Evolutionary conservation across 2,329 filamentous ascomycete genomes (phyloP).

Genomic region (Botrytis fragariae): DNA sequence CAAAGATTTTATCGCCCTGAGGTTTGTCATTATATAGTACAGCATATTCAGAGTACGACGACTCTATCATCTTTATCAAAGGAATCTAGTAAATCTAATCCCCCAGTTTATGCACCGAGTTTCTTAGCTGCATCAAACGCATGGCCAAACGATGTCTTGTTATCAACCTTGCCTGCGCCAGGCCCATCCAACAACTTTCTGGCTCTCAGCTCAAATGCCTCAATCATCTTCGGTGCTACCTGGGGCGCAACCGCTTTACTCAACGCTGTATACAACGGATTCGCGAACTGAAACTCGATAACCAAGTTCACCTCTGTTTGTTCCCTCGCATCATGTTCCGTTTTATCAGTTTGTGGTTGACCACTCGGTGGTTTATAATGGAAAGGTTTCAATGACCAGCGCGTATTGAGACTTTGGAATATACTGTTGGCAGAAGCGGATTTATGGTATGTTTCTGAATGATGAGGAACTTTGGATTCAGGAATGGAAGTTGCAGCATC

Average conservation of each 20-base stretch:
- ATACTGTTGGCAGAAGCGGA: slow-evolving; percentile 48
- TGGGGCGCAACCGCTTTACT: slow-evolving; percentile 80
- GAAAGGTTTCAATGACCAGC: slow-evolving; percentile 62
- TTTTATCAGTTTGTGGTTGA: slow-evolving; percentile 36
- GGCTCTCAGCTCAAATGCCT: slow-evolving; percentile 85
- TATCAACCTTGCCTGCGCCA: slow-evolving; percentile 21
- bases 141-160: slow-evolving; percentile 12
- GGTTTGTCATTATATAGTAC: background rate
- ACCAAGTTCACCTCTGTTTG: slow-evolving; percentile 72
- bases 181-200: slow-evolving; percentile 49
- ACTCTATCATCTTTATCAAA: background rate
- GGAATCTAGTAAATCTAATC: too few species aligned
- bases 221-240: slow-evolving; percentile 84
- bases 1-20: background rate
- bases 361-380: slow-evolving; percentile 46
- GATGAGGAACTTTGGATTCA: slow-evolving; percentile 41
- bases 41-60: background rate
- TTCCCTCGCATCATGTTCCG: slow-evolving; percentile 37
- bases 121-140: slow-evolving; percentile 20
- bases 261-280: slow-evolving; percentile 81
- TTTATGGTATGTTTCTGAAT: slow-evolving; percentile 42
- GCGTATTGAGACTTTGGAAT: slow-evolving; percentile 67
- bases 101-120: slow-evolving; percentile 7
- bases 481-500: slow-evolving; percentile 47
- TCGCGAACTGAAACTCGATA: slow-evolving; percentile 81